These are phyloP conservation scores for Myrmaecium sp. DNA, from an alignment of 2,329 filamentous ascomycete genomes.

Conservation along the genomic window DNA sequence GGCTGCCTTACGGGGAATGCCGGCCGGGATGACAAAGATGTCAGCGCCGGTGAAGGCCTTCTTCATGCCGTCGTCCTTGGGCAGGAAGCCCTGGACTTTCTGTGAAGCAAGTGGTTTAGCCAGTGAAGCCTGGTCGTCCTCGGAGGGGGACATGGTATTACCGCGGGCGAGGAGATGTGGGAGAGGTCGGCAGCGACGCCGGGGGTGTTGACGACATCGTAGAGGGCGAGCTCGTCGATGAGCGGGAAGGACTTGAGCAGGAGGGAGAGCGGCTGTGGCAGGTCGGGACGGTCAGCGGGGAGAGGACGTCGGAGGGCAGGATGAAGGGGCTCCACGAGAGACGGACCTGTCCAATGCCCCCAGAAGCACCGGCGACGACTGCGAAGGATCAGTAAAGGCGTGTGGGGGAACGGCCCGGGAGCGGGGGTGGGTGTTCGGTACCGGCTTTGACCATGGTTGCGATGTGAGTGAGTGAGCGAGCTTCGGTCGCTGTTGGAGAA, in stretches of 20 bases:
- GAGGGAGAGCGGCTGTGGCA: slow-evolving; percentile 70
- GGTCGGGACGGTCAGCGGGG: too few species aligned
- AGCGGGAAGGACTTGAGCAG: slow-evolving; percentile 82
- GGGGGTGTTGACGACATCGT: slow-evolving; percentile 98
- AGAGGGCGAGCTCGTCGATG: slow-evolving; percentile 84
- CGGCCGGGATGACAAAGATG: slow-evolving; percentile 92
- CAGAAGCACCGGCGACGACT: slow-evolving; percentile 85
- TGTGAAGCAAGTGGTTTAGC: slow-evolving; percentile 18
- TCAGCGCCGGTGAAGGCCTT: slow-evolving; percentile 81
- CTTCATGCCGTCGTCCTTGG: slow-evolving; percentile 69
- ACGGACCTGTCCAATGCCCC: slow-evolving; percentile 91
- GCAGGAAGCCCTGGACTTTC: slow-evolving; percentile 80
- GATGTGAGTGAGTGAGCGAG: slow-evolving; percentile 6
- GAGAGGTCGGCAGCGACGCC: slow-evolving; percentile 93
- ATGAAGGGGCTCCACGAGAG: too few species aligned
- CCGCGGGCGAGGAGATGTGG: slow-evolving; percentile 83
- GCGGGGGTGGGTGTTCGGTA: slow-evolving; percentile 3
- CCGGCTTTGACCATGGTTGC: slow-evolving; percentile 23
- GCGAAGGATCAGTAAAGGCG: slow-evolving; percentile 4
- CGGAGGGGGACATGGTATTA: slow-evolving; percentile 26
- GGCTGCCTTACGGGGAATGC: slow-evolving; percentile 72
- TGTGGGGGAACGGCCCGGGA: slow-evolving; percentile 3
- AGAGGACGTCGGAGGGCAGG: slow-evolving; percentile 1
- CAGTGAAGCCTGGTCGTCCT: not conserved
- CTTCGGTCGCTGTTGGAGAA: slow-evolving; percentile 8